Evolutionary conservation across 2,329 filamentous ascomycete species (phyloP), one percentile per base, ranked within the genome.

Genomic region (Hypoxylon sp.): DNA sequence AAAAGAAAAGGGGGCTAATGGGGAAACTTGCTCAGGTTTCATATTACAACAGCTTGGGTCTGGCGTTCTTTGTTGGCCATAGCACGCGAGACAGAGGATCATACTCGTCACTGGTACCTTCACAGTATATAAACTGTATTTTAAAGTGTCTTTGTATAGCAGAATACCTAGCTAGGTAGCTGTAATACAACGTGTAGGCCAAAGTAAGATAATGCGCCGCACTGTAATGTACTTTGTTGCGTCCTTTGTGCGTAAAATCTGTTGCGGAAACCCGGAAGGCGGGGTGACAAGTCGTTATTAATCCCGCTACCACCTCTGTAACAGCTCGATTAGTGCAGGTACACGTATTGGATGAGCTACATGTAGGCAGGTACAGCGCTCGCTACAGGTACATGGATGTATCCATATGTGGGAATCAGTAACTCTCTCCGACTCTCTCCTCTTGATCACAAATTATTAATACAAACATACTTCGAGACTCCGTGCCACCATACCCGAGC

Each of bases 1-100:
- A 51, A 51, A 61, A 63, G 29, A 46, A 51, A 63, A 54, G 52
- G 59, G 59, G 62, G 30, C 14, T 19, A 39, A 32, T 63, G 61
- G 45, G 57, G 67, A 73, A 70, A 70, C 70, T 66, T 71, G 71
- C 67, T 67, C 66, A 71, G 37, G 73, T 74, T 74, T 74, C 73
- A 74, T 61, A 63, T 65, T 48, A 41, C 39, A 5, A 46, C 25
- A 61, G 21, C 9, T 57, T 34, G 37, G 37, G 30, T 25, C 21
- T 56, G 54, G 32, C 47, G 47, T 52, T 63, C 63, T 67, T 68
- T 68, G 60, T 65, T 57, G 41, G 43, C 43, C 14, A 45, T 65
- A 69, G 70, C 66, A 71, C 68, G 67, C 65, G 67, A 69, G 45
- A 59, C 43, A 27, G 37, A 59, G 48, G 51, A 56, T 39, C 25